Percentiles rank a stretch among this genome's conserved stretches.
Conservation (phyloP, 352 stramenopile genomes). For the Globisporangium rhizosaccharum region DNA sequence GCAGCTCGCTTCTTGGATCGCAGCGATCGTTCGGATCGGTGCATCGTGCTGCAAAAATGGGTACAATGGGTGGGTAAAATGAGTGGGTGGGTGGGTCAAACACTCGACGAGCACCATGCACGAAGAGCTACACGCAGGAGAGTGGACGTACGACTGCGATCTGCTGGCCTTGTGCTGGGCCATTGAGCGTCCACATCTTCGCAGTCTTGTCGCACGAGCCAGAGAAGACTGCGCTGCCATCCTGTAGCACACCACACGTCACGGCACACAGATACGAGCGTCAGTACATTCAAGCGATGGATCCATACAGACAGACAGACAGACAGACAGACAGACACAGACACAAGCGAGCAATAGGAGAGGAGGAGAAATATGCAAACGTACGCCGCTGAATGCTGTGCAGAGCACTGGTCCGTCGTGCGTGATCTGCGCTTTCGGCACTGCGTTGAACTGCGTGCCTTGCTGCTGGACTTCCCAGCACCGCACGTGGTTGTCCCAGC, state of each 20-base stretch:
- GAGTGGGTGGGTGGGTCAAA: neutral
- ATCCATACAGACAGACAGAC: neutral
- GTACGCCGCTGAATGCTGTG: slow-evolving; percentile 84
- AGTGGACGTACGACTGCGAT: slow-evolving; percentile 56
- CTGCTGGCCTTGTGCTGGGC: slow-evolving; percentile 64
- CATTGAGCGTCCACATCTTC: slow-evolving; percentile 92
- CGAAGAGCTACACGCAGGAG: neutral
- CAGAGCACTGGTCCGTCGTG: slow-evolving; percentile 90
- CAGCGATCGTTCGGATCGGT: slow-evolving; percentile 86
- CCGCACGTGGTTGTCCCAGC: slow-evolving; percentile 80
- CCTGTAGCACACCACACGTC: slow-evolving; percentile 29
- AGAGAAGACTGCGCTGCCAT: slow-evolving; percentile 92
- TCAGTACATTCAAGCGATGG: neutral
- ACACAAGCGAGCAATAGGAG: neutral
- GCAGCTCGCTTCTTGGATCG: slow-evolving; percentile 80
- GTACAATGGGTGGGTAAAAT: neutral
- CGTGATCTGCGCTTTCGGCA: slow-evolving; percentile 79
- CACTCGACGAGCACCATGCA: neutral
- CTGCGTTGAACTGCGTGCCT: slow-evolving; percentile 62
- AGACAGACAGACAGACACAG: neutral
- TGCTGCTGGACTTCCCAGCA: slow-evolving; percentile 83
- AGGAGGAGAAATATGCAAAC: neutral
- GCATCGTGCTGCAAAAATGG: slow-evolving; percentile 72
- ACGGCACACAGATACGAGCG: neutral
- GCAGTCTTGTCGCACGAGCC: slow-evolving; percentile 92